Conservation (phyloP, 2,329 filamentous ascomycete species). For the Amesomyces nigricolor region DNA sequence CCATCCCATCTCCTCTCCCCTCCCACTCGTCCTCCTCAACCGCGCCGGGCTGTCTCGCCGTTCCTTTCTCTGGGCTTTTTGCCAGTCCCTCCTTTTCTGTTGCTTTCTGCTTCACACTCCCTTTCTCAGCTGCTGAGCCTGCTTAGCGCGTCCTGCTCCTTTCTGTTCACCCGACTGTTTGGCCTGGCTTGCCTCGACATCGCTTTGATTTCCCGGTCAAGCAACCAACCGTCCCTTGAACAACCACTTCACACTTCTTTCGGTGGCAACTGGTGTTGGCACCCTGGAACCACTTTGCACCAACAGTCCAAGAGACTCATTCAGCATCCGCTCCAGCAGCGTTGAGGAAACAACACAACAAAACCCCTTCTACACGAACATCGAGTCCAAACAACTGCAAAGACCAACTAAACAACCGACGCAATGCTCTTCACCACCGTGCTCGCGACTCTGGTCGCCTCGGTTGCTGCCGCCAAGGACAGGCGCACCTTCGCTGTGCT, state of each 20-base stretch:
- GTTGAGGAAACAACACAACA: conserved; percentile 11
- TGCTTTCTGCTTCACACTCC: conserved; percentile 18
- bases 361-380: neutral
- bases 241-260: conserved; percentile 6
- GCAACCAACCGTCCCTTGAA: conserved; percentile 3
- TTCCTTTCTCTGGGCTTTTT: conserved; percentile 22
- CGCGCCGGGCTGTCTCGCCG: conserved; percentile 23
- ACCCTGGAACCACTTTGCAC: conserved; percentile 4
- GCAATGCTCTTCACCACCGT: conserved; percentile 24
- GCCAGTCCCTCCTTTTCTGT: conserved; percentile 22
- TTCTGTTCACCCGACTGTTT: conserved; percentile 18
- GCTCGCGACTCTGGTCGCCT: conserved; percentile 33
- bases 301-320: conserved; percentile 19
- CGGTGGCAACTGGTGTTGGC: conserved; percentile 17
- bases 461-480: conserved; percentile 37
- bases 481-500: conserved; percentile 60
- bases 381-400: neutral
- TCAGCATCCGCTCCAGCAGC: neutral
- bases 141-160: conserved; percentile 25
- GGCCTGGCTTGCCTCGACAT: conserved; percentile 1
- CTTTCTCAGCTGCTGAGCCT: conserved; percentile 26
- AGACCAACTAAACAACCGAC: neutral
- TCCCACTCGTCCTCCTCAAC: conserved; percentile 16
- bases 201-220: neutral
- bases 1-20: conserved; percentile 1